These are phyloP conservation scores for Teratosphaeria zuluensis DNA, from an alignment of 2,329 filamentous ascomycete species.

Conservation along the genomic window DNA sequence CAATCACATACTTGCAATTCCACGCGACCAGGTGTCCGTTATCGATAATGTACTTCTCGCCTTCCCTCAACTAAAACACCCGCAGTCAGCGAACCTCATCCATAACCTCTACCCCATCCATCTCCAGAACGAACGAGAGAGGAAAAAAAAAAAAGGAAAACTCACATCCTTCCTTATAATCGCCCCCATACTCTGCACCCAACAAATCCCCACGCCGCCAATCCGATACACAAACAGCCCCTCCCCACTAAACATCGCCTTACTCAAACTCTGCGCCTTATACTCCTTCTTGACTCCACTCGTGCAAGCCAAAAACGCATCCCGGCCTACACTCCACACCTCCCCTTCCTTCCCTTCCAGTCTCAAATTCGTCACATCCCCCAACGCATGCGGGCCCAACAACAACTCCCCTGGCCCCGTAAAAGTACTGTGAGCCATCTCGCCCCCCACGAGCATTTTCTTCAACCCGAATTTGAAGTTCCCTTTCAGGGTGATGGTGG, in stretches of 20 bases:
- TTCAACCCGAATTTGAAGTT: slow-evolving; percentile 78
- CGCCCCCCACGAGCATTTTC: slow-evolving; percentile 75
- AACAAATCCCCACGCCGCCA: slow-evolving; percentile 67
- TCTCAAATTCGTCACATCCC: slow-evolving; percentile 75
- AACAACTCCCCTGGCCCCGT: slow-evolving; percentile 87
- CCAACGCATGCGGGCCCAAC: slow-evolving; percentile 67
- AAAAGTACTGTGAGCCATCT: slow-evolving; percentile 68
- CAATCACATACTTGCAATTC: slow-evolving; percentile 90
- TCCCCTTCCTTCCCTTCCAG: slow-evolving; percentile 54
- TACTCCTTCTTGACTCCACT: slow-evolving; percentile 82
- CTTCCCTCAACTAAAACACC: slow-evolving; percentile 39
- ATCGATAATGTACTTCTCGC: slow-evolving; percentile 66
- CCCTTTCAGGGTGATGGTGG: slow-evolving; percentile 74
- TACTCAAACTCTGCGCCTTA: slow-evolving; percentile 70
- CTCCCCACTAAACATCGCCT: slow-evolving; percentile 90
- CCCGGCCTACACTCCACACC: slow-evolving; percentile 75
- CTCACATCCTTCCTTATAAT: slow-evolving; percentile 89
- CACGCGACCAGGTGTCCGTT: slow-evolving; percentile 73
- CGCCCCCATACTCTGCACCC: slow-evolving; percentile 87
- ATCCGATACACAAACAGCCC: slow-evolving; percentile 87
- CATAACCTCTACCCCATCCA: neutral
- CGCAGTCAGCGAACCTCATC: neutral
- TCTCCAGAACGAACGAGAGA: neutral
- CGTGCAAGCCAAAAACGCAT: slow-evolving; percentile 77
- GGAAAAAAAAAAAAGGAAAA: slow-evolving; percentile 11